Evolutionary conservation across 2,329 filamentous ascomycete species (phyloP), one percentile per base, ranked within the genome.

Genomic region (Colletotrichum zoysiae): DNA sequence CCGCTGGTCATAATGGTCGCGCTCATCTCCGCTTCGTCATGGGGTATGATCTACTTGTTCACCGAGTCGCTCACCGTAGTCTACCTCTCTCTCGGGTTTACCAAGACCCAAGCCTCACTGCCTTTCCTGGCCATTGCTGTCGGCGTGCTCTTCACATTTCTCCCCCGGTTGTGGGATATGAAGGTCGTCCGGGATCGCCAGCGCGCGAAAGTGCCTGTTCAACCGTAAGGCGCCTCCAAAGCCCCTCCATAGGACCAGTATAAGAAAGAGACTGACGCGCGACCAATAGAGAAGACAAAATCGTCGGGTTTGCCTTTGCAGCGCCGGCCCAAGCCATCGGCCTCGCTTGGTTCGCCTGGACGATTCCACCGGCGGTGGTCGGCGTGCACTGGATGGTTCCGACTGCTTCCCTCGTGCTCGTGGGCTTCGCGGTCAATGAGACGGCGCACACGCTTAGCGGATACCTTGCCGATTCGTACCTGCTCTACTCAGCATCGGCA

Each of bases 381-480:
- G 70, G 75, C 44, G 55, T 81, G 0, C 79, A 79, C 33, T 85
- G 83, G 80, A 77, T 84, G 9, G 79, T 82, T 2, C 81, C 83
- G 3, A 81, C 82, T 5, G 60, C 82, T 0, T 79, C 82, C 0
- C 78, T 87, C 2, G 76, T 84, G 0, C 76, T 84, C 3, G 79
- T 86, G 11, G 86, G 86, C 0, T 87, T 84, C 75, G 83, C 83
- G 0, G 74, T 84, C 33, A 86, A 85, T 20, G 86, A 87, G 55
- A 72, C 70, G 18, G 76, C 74, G 2, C 75, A 77, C 58, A 75
- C 74, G 2, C 76, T 78, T 16, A 75, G 74, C 71, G 76, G 76
- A 4, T 77, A 76, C 63, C 73, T 78, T 3, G 76, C 77, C 1
- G 77, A 78, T 56, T 73, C 75, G 14, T 78, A 78, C 46, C 57